Base-by-base conservation (phyloP, 192 early-diverging fungal species). In the Linderina pennispora region DNA sequence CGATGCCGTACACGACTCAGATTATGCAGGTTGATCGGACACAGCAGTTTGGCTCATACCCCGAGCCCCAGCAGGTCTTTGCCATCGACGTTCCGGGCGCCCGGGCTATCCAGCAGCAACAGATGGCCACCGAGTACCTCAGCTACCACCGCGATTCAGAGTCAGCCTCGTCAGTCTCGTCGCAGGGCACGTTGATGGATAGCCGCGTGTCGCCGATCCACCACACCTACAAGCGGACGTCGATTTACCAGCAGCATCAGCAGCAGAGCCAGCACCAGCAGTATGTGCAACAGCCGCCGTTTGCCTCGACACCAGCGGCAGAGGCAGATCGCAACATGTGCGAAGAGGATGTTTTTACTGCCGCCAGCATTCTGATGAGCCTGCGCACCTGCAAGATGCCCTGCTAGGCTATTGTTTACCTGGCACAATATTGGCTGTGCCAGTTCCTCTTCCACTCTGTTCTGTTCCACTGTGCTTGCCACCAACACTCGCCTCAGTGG, bases 351-450 rank as follows among this genome's bases (percentile, higher is more conserved):
- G 67, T 71, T 26, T 71, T 59, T 33, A 43, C 55, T n/a, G 67
- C 67, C 2, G 67, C 67, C 19, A 71, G 61, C 48, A 71, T 71
- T 26, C 53, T 71, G 67, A 71, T 71, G 67, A 71, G 67, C 48
- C 26, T 71, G 37, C 67, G 67, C 15, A 48, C 67, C 3, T 71
- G 60, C 67, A 71, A 63, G 45, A 50, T 60, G 61, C 60, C 67
- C 7, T 71, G 67, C 51, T 71, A 41, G 23, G 20, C n/a, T n/a
- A n/a, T n/a, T n/a, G n/a, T n/a, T n/a, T n/a, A n/a, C n/a, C n/a
- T n/a, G n/a, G n/a, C n/a, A n/a, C n/a, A n/a, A n/a, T n/a, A n/a
- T n/a, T n/a, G n/a, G n/a, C n/a, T n/a, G n/a, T n/a, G n/a, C n/a
- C n/a, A n/a, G n/a, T n/a, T n/a, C n/a, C n/a, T n/a, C n/a, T n/a